Percentiles rank a stretch among this genome's conserved stretches.
Conservation (phyloP, 805 yeast species). For the Saturnispora gosingensis region DNA sequence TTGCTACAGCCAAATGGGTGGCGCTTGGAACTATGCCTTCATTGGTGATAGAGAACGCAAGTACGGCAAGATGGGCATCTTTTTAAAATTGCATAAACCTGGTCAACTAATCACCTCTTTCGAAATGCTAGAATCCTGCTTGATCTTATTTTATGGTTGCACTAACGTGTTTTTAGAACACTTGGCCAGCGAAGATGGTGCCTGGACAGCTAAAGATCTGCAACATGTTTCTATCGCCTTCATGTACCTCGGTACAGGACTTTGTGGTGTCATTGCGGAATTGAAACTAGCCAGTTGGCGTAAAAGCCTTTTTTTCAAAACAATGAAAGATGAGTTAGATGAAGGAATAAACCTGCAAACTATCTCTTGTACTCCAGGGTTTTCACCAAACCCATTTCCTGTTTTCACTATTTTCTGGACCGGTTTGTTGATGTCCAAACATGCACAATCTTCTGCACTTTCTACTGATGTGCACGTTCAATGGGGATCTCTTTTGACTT, state of each 20-base stretch:
- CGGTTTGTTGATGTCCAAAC: constrained; percentile 91
- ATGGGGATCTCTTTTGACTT: constrained; percentile 85
- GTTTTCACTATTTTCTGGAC: constrained; percentile 93
- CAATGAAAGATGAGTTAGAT: constrained; percentile 14
- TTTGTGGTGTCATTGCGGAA: constrained; percentile 83
- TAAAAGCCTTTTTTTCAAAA: constrained; percentile 20
- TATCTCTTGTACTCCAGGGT: constrained; percentile 49
- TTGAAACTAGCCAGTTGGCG: constrained; percentile 56
- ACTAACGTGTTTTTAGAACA: constrained; percentile 91
- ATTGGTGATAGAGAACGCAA: constrained; percentile 9
- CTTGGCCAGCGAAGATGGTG: constrained; percentile 66
- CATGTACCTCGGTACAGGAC: constrained; percentile 84
- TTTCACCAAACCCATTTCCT: constrained; percentile 91
- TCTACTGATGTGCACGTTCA: constrained; percentile 79
- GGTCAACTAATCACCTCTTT: constrained; percentile 45
- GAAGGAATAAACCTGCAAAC: constrained; percentile 2
- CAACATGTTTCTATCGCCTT: constrained; percentile 90
- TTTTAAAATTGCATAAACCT: constrained; percentile 34
- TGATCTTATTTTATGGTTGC: constrained; percentile 80
- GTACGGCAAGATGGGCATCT: constrained; percentile 13
- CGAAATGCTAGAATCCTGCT: constrained; percentile 74
- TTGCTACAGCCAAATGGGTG: constrained; percentile 61
- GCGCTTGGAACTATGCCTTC: constrained; percentile 74
- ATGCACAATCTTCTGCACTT: constrained; percentile 70
- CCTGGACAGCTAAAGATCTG: constrained; percentile 82